These are phyloP conservation scores for Antrodiella citrinella DNA, from an alignment of 768 basidiomycete genomes.

Conservation along the genomic window DNA sequence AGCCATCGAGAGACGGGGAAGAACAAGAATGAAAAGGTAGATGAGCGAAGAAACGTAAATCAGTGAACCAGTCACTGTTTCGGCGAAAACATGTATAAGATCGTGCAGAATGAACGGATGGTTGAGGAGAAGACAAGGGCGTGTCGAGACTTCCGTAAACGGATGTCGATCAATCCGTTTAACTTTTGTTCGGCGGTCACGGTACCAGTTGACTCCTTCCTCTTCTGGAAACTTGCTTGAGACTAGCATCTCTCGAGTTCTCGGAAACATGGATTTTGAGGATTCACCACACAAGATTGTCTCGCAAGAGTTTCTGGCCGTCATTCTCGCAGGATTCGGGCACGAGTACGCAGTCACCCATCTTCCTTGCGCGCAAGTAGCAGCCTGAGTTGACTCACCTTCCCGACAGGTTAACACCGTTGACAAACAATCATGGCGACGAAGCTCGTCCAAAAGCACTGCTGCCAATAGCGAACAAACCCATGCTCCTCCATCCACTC, in stretches of 20 bases:
- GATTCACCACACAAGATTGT: conserved; percentile 41
- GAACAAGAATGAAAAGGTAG: neutral
- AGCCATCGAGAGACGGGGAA: neutral
- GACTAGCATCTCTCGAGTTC: neutral
- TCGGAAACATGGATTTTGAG: conserved; percentile 51
- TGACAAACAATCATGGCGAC: conserved; percentile 71
- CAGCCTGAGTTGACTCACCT: conserved; percentile 15
- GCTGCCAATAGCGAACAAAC: conserved; percentile 80
- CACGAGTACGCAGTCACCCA: conserved; percentile 53
- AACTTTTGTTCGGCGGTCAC: too few relatives aligned
- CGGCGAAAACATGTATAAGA: neutral
- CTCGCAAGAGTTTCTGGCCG: conserved; percentile 76
- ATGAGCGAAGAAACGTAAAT: too few relatives aligned
- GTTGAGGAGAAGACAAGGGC: neutral
- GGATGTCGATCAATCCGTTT: too few relatives aligned
- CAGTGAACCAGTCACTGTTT: neutral
- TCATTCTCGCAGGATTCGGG: conserved; percentile 89
- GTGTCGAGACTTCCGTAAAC: too few relatives aligned
- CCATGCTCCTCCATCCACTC: conserved; percentile 77
- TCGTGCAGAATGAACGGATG: neutral
- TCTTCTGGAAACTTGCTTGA: too few relatives aligned
- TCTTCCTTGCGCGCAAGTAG: too few relatives aligned
- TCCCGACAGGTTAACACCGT: conserved; percentile 51
- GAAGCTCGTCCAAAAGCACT: conserved; percentile 82
- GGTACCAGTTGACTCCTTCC: too few relatives aligned